These are phyloP conservation scores for Septoria linicola DNA, from an alignment of 2,329 filamentous ascomycete species.

Conservation along the genomic window DNA sequence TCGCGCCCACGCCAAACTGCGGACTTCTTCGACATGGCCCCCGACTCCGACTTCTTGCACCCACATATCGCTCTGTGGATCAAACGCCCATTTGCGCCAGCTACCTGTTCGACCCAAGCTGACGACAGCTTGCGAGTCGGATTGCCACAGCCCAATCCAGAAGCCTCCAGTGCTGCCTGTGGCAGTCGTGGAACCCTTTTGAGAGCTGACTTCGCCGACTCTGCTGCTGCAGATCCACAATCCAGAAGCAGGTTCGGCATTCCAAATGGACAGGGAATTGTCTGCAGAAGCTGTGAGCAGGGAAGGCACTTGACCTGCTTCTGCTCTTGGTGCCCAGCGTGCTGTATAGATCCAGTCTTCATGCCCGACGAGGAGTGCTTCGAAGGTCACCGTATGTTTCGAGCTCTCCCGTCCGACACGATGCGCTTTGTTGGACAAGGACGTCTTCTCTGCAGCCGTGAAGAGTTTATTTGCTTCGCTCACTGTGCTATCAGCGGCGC, in stretches of 20 bases:
- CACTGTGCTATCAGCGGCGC: not conserved
- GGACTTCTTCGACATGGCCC: slow-evolving; percentile 80
- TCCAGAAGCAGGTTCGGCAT: slow-evolving; percentile 76
- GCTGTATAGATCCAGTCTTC: slow-evolving; percentile 98
- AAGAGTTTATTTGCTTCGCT: slow-evolving; percentile 12
- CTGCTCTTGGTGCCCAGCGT: slow-evolving; percentile 62
- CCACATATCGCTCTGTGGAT: slow-evolving; percentile 66
- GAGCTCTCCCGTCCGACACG: slow-evolving; percentile 61
- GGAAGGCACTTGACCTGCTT: slow-evolving; percentile 45
- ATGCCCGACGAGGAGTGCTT: slow-evolving; percentile 88
- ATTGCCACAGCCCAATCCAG: slow-evolving; percentile 93
- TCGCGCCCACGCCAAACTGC: slow-evolving; percentile 78
- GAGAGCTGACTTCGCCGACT: slow-evolving; percentile 87
- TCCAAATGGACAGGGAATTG: slow-evolving; percentile 92
- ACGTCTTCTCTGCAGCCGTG: slow-evolving; percentile 42
- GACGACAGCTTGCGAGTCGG: slow-evolving; percentile 69
- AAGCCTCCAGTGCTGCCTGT: slow-evolving; percentile 95
- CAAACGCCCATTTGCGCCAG: slow-evolving; percentile 81
- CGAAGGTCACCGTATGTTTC: slow-evolving; percentile 83
- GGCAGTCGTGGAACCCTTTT: slow-evolving; percentile 93
- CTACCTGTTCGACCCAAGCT: slow-evolving; percentile 88
- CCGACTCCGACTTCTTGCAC: slow-evolving; percentile 71
- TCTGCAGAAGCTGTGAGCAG: slow-evolving; percentile 88
- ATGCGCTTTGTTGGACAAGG: slow-evolving; percentile 86
- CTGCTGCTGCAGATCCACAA: slow-evolving; percentile 86